Percentiles rank a stretch among this genome's conserved stretches.
These are phyloP conservation scores for Posidonia oceanica DNA, from an alignment of 116 monocot species.

Conservation along the genomic window DNA sequence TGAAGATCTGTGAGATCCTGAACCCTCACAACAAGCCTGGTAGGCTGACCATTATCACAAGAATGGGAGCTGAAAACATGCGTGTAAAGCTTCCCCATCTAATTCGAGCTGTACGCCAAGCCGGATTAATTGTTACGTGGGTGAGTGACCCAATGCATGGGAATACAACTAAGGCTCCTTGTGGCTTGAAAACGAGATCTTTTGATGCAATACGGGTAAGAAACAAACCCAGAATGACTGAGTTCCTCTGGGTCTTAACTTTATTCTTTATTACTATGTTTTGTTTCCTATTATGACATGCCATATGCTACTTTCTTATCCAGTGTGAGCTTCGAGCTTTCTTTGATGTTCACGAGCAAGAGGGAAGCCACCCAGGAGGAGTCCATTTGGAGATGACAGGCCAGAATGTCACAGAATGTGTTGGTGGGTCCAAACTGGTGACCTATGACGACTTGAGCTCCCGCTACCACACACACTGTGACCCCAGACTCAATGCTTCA, in stretches of 20 bases:
- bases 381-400: constrained; percentile 63
- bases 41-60: constrained; percentile 54
- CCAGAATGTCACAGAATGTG: constrained; percentile 53
- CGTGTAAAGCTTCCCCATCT: constrained; percentile 50
- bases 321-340: constrained; percentile 43
- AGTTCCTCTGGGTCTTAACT: neutral
- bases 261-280: neutral
- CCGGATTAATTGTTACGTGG: constrained; percentile 64
- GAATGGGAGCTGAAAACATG: constrained; percentile 71
- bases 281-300: neutral
- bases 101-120: constrained; percentile 47
- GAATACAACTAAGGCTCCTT: constrained; percentile 64
- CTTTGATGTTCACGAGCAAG: constrained; percentile 54
- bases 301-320: neutral
- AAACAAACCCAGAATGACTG: neutral
- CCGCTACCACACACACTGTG: constrained; percentile 53
- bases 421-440: constrained; percentile 39
- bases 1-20: constrained; percentile 55
- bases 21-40: constrained; percentile 69
- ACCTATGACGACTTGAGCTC: constrained; percentile 43
- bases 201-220: constrained; percentile 43
- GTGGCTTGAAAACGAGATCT: constrained; percentile 34
- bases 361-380: constrained; percentile 46
- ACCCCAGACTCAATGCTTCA: constrained; percentile 51
- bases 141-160: constrained; percentile 79